A percentile compares a stretch with the other conserved stretches of the same genome.
Conservation (phyloP, 208 protist genomes). For the Spironucleus salmonicida region DNA sequence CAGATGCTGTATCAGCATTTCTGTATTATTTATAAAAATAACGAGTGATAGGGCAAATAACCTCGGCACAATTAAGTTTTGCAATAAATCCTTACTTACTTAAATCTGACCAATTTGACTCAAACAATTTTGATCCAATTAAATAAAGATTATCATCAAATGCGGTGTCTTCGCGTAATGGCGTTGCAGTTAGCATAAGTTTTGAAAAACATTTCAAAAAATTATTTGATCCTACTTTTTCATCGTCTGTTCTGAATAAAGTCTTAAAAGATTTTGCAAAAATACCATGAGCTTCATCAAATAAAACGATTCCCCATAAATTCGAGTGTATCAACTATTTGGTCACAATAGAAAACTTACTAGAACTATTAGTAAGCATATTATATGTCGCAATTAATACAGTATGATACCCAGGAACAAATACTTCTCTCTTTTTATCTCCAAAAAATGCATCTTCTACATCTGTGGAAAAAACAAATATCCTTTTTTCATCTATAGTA, state of each 20-base stretch:
- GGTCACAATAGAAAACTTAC: background rate
- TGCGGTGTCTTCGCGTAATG: conserved; percentile 4
- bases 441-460: too few relatives aligned
- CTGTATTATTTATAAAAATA: conserved; percentile 20
- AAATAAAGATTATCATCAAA: background rate
- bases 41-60: background rate
- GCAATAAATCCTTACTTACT: conserved; percentile 21
- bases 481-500: background rate
- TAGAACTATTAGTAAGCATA: conserved; percentile 14
- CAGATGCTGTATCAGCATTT: too few relatives aligned
- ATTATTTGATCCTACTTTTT: background rate
- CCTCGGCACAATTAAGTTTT: conserved; percentile 18
- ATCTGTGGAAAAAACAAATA: conserved; percentile 15
- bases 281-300: conserved; percentile 17
- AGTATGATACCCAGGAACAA: conserved; percentile 22
- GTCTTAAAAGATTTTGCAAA: conserved; percentile 12
- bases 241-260: background rate
- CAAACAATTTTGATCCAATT: conserved; percentile 4
- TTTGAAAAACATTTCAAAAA: conserved; percentile 9
- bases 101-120: conserved; percentile 27
- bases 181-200: conserved; percentile 8
- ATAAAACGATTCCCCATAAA: conserved; percentile 25
- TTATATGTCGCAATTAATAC: conserved; percentile 22
- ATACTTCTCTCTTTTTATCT: background rate
- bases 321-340: background rate